Percentiles rank a stretch among this genome's conserved stretches.
Evolutionary conservation across 495 filamentous ascomycete species (phyloP).

Genomic region (Neurospora pannonica): DNA sequence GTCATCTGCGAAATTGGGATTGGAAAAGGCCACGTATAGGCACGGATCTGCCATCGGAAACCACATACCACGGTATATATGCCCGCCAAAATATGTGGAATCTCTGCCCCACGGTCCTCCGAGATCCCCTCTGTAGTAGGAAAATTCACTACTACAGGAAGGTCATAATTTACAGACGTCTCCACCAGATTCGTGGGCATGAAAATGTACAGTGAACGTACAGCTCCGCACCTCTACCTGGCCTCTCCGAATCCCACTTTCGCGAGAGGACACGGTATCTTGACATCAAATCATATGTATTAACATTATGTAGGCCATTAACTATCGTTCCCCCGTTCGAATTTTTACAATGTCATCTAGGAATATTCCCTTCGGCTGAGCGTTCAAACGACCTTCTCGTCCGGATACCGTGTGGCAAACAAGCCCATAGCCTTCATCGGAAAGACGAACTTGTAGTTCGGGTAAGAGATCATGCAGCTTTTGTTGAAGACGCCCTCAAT

Average conservation of each 20-base stretch:
- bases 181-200: not conserved
- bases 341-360: not conserved
- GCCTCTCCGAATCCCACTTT: not conserved
- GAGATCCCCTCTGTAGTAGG: not conserved
- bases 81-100: not conserved
- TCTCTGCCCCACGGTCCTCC: not conserved
- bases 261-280: slow-evolving; percentile 1
- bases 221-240: not conserved
- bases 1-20: not conserved
- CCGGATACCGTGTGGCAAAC: slow-evolving; percentile 68
- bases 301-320: slow-evolving; percentile 2
- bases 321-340: not conserved
- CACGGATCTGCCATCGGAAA: not conserved
- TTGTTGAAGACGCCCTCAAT: slow-evolving; percentile 99
- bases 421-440: slow-evolving; percentile 88
- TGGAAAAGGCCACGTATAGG: not conserved
- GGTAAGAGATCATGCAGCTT: slow-evolving; percentile 98
- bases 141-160: not conserved
- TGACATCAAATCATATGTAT: not conserved
- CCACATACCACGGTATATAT: not conserved
- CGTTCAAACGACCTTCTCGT: slow-evolving; percentile 39
- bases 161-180: not conserved
- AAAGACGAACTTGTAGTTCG: slow-evolving; percentile 98
- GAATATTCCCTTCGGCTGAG: not conserved
- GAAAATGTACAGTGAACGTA: not conserved